Base-by-base conservation (phyloP, 129 eudicot genomes). In the Pulicaria dysenterica region DNA sequence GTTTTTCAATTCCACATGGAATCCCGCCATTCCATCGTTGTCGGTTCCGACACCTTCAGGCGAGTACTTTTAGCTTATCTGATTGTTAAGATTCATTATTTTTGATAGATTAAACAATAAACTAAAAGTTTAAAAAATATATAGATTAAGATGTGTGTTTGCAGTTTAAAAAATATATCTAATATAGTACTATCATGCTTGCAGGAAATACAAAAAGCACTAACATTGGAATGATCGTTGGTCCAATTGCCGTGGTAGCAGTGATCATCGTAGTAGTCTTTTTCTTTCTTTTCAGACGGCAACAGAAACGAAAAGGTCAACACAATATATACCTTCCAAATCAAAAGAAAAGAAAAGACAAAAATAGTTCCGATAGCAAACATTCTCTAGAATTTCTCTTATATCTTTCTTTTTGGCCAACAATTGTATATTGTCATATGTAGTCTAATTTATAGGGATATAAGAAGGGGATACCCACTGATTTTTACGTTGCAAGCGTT, bases 1-100 rank as follows among this genome's bases (percentile, higher is more conserved):
- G 0, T 86, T 89, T 46, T 86, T 73, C 17, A 81, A 65, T 41
- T 59, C 78, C 41, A 80, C 78, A 9, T 76, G 80, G 80, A 57
- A 36, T 56, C 80, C n/a, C n/a, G n/a, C n/a, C n/a, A n/a, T n/a
- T n/a, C n/a, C n/a, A n/a, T n/a, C n/a, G n/a, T n/a, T n/a, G n/a
- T n/a, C 80, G 5, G 67, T 58, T 24, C 58, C 63, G 11, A 9
- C 65, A 10, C 59, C 73, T 36, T 45, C 69, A 73, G 69, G 77
- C 31, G 16, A 37, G 60, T 7, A 1, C 13, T n/a, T 68, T 36
- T 13, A 11, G 40, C n/a, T 4, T 0, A 6, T 6, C 39, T 2
- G 13, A 42, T 1, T 12, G 43, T 46, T 1, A 37, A 1, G 5
- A 16, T 40, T 63, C 14, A 14, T 50, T 69, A 15, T 69, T 50